Percentiles rank a stretch among this genome's conserved stretches.
Evolutionary conservation across 2,329 filamentous ascomycete genomes (phyloP).

Genomic region (Phaeoacremonium minimum): DNA sequence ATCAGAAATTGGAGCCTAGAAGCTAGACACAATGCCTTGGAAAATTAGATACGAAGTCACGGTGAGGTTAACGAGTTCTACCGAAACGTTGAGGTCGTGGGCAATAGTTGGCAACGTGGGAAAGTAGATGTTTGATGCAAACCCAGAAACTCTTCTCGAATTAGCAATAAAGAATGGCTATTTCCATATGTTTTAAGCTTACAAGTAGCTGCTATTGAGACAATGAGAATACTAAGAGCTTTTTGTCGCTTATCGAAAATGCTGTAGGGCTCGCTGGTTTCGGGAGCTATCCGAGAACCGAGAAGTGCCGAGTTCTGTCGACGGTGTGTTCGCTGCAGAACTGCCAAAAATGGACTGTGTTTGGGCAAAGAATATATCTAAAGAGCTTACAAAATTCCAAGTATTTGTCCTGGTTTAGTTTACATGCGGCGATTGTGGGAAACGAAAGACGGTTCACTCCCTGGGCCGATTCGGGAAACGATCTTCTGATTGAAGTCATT

Average conservation of each 20-base stretch:
- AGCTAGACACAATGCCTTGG: constrained; percentile 11
- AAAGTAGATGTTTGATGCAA: constrained; percentile 26
- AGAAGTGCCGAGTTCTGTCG: not conserved
- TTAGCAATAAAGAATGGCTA: constrained; percentile 2
- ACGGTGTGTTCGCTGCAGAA: no score
- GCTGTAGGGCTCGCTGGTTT: constrained; percentile 32
- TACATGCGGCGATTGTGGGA: no score
- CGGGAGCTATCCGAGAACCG: no score
- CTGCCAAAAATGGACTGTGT: no score
- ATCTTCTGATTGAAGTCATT: no score
- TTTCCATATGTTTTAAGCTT: constrained; percentile 9
- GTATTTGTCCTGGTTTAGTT: no score
- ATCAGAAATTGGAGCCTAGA: constrained; percentile 35
- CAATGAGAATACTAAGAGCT: constrained; percentile 37
- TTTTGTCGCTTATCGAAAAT: constrained; percentile 48
- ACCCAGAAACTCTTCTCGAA: constrained; percentile 28
- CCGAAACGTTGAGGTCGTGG: constrained; percentile 8
- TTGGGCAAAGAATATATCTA: no score
- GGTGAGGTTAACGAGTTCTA: constrained; percentile 14
- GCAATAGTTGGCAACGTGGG: constrained; percentile 10
- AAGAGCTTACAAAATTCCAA: no score
- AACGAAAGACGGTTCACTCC: no score
- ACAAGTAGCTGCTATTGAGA: constrained; percentile 48
- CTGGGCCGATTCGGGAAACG: no score
- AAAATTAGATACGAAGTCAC: constrained; percentile 16